These are phyloP conservation scores for Nemania serpens DNA, from an alignment of 2,329 filamentous ascomycete genomes.

Conservation along the genomic window DNA sequence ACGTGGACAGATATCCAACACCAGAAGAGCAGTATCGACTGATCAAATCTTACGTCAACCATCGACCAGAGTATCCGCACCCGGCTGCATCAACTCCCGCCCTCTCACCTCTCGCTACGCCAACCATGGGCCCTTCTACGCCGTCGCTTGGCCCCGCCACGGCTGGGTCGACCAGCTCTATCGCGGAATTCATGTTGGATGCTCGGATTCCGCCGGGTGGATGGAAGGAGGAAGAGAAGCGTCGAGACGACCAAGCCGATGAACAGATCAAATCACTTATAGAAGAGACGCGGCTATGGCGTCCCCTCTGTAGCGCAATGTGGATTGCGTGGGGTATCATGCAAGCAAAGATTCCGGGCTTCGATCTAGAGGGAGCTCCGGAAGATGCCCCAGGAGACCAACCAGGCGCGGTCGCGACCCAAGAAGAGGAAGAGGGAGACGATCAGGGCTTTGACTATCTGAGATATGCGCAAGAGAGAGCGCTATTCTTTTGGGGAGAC, in stretches of 20 bases:
- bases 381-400: slow-evolving; percentile 34
- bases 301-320: slow-evolving; percentile 81
- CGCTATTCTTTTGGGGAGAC: slow-evolving; percentile 94
- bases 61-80: slow-evolving; percentile 70
- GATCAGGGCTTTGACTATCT: slow-evolving; percentile 87
- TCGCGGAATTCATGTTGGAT: slow-evolving; percentile 81
- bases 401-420: slow-evolving; percentile 18
- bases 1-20: slow-evolving; percentile 73
- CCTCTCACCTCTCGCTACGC: slow-evolving; percentile 51
- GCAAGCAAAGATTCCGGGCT: slow-evolving; percentile 82
- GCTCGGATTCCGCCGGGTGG: slow-evolving; percentile 61
- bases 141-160: slow-evolving; percentile 45
- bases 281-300: slow-evolving; percentile 82
- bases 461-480: slow-evolving; percentile 85
- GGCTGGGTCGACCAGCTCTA: slow-evolving; percentile 52
- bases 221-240: slow-evolving; percentile 65
- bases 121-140: slow-evolving; percentile 38
- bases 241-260: slow-evolving; percentile 68
- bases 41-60: slow-evolving; percentile 82
- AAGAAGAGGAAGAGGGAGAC: slow-evolving; percentile 52
- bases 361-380: slow-evolving; percentile 56
- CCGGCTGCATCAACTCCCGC: slow-evolving; percentile 56
- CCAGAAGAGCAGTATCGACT: slow-evolving; percentile 83
- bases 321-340: slow-evolving; percentile 98
- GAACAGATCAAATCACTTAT: slow-evolving; percentile 71